phyloP scores from a whole-genome alignment of 202 grass and related monocot species.

The Saccharum hybrid region DNA sequence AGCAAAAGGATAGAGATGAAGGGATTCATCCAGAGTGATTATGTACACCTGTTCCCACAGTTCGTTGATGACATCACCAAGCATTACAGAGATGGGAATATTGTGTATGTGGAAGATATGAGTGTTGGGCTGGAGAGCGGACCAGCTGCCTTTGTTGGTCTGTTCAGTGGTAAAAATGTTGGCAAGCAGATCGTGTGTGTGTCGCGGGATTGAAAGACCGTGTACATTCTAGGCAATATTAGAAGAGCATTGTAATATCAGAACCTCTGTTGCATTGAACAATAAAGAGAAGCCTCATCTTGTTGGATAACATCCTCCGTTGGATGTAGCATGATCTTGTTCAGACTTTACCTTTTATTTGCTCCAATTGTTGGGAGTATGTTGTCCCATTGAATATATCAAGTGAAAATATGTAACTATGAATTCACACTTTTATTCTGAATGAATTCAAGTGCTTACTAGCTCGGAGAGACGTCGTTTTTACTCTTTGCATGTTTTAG shows the following conservation, averaged over 20 bases:
- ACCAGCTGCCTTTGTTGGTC: conserved; percentile 67
- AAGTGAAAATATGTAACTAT: neutral
- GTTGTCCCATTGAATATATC: neutral
- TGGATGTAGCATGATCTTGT: neutral
- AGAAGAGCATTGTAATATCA: neutral
- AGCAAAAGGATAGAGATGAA: conserved; percentile 65
- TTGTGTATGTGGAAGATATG: conserved; percentile 76
- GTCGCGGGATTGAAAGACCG: conserved; percentile 46
- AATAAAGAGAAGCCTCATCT: neutral
- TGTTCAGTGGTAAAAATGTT: conserved; percentile 84
- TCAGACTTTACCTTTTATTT: neutral
- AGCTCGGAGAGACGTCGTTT: neutral
- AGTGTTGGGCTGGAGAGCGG: conserved; percentile 66
- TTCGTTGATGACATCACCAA: conserved; percentile 58
- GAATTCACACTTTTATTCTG: neutral
- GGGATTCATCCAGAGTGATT: conserved; percentile 80
- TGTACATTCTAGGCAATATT: neutral
- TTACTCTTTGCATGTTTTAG: neutral
- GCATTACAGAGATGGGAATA: conserved; percentile 64
- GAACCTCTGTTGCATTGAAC: neutral
- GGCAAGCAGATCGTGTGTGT: conserved; percentile 77
- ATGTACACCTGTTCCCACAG: conserved; percentile 58
- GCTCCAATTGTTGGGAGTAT: no score
- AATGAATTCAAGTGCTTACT: neutral
- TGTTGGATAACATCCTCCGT: no score